phyloP scores from a whole-genome alignment of 768 basidiomycete species.

The Suillus decipiens region DNA sequence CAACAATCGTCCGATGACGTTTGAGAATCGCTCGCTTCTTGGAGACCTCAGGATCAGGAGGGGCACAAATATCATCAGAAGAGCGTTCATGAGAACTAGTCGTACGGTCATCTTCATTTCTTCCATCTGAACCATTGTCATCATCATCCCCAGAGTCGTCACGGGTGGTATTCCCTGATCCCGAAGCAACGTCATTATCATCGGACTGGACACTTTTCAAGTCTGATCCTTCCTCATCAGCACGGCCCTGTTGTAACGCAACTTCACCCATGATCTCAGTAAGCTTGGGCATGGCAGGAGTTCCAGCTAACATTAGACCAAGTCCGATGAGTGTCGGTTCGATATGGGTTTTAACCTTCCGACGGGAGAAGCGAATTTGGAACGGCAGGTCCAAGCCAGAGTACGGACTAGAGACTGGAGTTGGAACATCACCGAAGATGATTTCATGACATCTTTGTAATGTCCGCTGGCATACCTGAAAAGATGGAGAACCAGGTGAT shows the following conservation, averaged over 20 bases:
- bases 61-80: conserved; percentile 19
- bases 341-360: conserved; percentile 71
- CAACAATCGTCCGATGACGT: conserved; percentile 55
- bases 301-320: conserved; percentile 75
- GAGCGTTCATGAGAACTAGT: conserved; percentile 17
- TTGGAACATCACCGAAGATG: conserved; percentile 87
- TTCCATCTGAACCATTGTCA: conserved; percentile 48
- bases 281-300: conserved; percentile 73
- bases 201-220: conserved; percentile 50
- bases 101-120: conserved; percentile 30
- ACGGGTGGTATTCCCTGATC: conserved; percentile 20
- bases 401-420: conserved; percentile 68
- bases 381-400: conserved; percentile 52
- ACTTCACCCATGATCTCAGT: conserved; percentile 78
- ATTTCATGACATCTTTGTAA: conserved; percentile 93
- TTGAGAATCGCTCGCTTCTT: conserved; percentile 17
- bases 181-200: conserved; percentile 44
- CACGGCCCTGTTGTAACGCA: conserved; percentile 86
- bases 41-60: conserved; percentile 11
- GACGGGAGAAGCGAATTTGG: conserved; percentile 49
- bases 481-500: conserved; percentile 65
- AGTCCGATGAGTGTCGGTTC: conserved; percentile 84
- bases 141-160: conserved; percentile 37
- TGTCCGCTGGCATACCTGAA: conserved; percentile 89
- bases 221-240: conserved; percentile 58